phyloP scores from a whole-genome alignment of 352 stramenopile species.

The Globisporangium yorkense region DNA sequence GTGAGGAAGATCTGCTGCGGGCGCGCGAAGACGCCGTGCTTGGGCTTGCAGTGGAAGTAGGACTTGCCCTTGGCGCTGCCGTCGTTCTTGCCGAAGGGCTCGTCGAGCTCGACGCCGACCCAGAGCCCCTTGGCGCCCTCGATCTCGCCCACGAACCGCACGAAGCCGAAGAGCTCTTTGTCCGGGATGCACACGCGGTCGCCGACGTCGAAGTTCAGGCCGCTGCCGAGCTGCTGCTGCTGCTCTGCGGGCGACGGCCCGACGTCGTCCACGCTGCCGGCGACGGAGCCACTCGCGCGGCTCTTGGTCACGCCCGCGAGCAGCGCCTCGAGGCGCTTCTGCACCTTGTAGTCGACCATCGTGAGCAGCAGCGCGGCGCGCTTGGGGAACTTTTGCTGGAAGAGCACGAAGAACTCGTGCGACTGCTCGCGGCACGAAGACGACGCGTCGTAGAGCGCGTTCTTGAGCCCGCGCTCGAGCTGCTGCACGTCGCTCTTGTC shows the following conservation, averaged over 20 bases:
- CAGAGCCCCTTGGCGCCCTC: constrained; percentile 61
- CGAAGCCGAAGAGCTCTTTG: constrained; percentile 78
- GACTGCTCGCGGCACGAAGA: constrained; percentile 59
- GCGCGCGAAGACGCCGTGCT: constrained; percentile 75
- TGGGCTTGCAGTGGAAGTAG: constrained; percentile 75
- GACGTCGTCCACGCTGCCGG: constrained; percentile 51
- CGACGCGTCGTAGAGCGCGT: constrained; percentile 72
- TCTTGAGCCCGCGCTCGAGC: constrained; percentile 68
- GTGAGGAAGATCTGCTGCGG: constrained; percentile 73
- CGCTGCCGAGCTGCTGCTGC: constrained; percentile 1
- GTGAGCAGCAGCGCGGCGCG: constrained; percentile 56
- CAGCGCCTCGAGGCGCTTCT: constrained; percentile 71
- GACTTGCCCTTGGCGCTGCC: constrained; percentile 73
- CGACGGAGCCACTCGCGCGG: constrained; percentile 14
- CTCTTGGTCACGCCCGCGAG: constrained; percentile 16
- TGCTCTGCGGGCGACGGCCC: neutral
- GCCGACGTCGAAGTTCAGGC: constrained; percentile 49
- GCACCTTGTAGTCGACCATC: constrained; percentile 77
- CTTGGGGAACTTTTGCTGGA: constrained; percentile 78
- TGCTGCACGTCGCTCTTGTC: constrained; percentile 81
- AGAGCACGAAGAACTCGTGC: constrained; percentile 62
- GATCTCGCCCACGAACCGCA: constrained; percentile 73
- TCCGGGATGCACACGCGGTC: constrained; percentile 83
- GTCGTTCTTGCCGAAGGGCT: constrained; percentile 78
- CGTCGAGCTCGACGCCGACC: constrained; percentile 76